phyloP scores from a whole-genome alignment of 129 eudicot genomes.

The Oenanthe sinensis region DNA sequence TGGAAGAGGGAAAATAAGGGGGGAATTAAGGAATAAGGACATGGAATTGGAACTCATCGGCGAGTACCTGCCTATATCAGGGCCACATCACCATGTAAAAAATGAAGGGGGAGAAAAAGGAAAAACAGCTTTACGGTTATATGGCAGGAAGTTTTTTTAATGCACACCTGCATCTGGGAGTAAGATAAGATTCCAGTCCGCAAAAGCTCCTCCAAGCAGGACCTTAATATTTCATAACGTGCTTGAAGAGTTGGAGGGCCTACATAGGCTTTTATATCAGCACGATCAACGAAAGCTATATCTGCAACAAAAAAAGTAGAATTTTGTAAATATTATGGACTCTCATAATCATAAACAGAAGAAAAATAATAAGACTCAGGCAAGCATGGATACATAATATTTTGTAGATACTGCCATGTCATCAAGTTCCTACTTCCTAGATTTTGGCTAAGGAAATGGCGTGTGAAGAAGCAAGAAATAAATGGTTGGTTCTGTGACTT shows the following conservation, averaged over 20 bases:
- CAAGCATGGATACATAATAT: neutral
- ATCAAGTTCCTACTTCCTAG: neutral
- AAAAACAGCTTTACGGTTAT: neutral
- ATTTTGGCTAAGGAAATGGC: neutral
- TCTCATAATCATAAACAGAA: neutral
- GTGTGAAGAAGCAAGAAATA: neutral
- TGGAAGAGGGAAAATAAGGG: neutral
- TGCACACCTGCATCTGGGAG: slow-evolving; percentile 36
- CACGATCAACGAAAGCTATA: slow-evolving; percentile 96
- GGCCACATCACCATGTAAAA: neutral
- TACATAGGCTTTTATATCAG: slow-evolving; percentile 96
- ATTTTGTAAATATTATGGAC: neutral
- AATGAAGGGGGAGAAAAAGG: neutral
- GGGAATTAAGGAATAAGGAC: neutral
- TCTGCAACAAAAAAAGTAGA: slow-evolving; percentile 44
- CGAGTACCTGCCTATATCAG: neutral
- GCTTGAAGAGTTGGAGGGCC: slow-evolving; percentile 99
- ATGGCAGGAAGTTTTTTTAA: neutral
- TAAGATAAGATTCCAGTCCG: slow-evolving; percentile 67
- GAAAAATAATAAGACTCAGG: neutral
- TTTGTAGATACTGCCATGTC: neutral
- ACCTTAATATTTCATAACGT: slow-evolving; percentile 83
- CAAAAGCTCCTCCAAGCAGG: slow-evolving; percentile 83
- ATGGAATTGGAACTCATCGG: neutral
- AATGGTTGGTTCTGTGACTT: neutral